phyloP scores from a whole-genome alignment of 331 rosid genomes.

The Pyrus hybrid region DNA sequence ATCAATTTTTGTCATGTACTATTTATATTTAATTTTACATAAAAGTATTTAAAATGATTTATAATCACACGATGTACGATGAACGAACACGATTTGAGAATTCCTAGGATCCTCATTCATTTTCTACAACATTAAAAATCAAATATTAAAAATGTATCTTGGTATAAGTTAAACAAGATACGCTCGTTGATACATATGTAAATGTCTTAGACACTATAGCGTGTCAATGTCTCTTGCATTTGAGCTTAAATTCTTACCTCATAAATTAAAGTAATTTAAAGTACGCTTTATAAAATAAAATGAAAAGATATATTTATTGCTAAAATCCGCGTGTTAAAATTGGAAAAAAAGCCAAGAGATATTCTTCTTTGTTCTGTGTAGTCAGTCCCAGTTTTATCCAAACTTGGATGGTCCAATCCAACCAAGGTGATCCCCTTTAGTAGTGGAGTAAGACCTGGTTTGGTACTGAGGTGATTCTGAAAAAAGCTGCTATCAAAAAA shows the following conservation, averaged over 20 bases:
- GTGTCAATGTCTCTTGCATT: not conserved
- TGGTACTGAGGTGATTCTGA: too few species aligned
- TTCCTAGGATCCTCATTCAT: not conserved
- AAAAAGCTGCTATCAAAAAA: too few species aligned
- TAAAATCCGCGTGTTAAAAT: not conserved
- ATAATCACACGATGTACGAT: fast-evolving
- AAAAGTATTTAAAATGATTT: too few species aligned
- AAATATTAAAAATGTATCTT: not conserved
- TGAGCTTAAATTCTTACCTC: too few species aligned
- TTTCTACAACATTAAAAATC: not conserved
- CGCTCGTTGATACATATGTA: not conserved
- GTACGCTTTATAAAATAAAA: too few species aligned
- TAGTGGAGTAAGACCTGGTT: not conserved
- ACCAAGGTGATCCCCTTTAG: not conserved
- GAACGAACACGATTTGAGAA: too few species aligned
- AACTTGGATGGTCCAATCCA: slow-evolving; percentile 2
- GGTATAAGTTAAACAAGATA: not conserved
- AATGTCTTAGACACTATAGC: too few species aligned
- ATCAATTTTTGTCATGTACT: too few species aligned
- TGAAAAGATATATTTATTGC: not conserved
- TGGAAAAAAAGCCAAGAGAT: not conserved
- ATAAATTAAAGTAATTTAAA: too few species aligned
- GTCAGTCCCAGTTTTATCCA: slow-evolving; percentile 1
- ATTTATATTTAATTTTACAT: too few species aligned
- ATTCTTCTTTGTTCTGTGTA: not conserved